Evolutionary conservation across 2,329 filamentous ascomycete species (phyloP), one percentile per base, ranked within the genome.

Genomic region (Calonectria pseudoreteaudii): DNA sequence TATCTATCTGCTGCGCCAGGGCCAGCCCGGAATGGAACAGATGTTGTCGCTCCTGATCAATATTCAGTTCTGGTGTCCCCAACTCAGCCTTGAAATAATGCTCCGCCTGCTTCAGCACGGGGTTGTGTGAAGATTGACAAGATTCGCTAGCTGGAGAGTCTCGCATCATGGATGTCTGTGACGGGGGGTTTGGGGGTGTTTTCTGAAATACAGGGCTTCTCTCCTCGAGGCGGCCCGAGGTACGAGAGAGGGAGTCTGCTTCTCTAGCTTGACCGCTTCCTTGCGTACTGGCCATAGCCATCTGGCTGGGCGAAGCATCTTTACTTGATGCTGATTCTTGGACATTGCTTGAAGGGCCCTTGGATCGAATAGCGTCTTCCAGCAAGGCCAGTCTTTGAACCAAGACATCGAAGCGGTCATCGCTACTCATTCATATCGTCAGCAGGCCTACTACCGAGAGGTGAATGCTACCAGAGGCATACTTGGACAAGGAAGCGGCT

Each of bases 361-460:
- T 58, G 4, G 52, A 26, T 9, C 52, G 36, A 9, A 69, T 31
- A 4, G 52, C 66, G 14, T 60, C 52, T 28, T 69, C 66, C 20
- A 69, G 10, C 34, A 47, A 60, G 16, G 66, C 34, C 11, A 69
- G 23, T 16, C 66, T 44, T n/a, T 41, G 52, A 13, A 69, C 47
- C 53, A 69, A 34, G 26, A 49, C 36, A 18, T 69, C 66, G n/a
- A 69, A 69, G 11, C 53, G 66, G 30, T 50, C 53, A 28, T 58
- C 52, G 16, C 66, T 60, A 26, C 30, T 31, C 31, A 44, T 34
- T 20, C 36, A 16, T n/a, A 30, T 0, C 13, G 16, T 64, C 26
- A 64, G 38, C 58, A 47, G 26, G 26, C 38, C 11, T 16, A 14
- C 18, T 47, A 16, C 23, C 13, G 9, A 18, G 36, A 20, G 13